phyloP scores from a whole-genome alignment of 2,329 filamentous ascomycete genomes.

The Fusarium miscanthi region DNA sequence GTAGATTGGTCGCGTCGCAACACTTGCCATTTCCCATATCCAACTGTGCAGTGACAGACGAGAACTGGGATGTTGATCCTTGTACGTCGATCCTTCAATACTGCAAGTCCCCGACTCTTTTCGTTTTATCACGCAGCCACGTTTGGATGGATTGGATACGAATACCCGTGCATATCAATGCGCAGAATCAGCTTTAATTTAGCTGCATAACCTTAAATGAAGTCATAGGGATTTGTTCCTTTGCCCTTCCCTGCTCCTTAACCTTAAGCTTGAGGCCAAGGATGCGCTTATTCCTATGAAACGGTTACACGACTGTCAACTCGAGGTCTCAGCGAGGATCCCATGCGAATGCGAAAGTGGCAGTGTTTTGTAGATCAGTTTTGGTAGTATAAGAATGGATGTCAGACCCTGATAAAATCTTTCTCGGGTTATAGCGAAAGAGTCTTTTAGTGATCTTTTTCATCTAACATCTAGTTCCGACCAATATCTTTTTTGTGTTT shows the following conservation, averaged over 20 bases:
- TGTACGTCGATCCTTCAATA: background rate
- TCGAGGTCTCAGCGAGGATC: background rate
- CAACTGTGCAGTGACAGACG: background rate
- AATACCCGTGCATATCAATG: background rate
- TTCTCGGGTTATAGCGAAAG: too few species aligned
- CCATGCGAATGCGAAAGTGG: slow-evolving; percentile 6
- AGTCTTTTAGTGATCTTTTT: background rate
- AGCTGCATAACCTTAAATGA: background rate
- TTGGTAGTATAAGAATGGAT: background rate
- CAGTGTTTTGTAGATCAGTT: slow-evolving; percentile 1
- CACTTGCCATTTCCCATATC: background rate
- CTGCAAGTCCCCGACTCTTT: background rate
- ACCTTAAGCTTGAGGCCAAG: background rate
- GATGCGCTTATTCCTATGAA: background rate
- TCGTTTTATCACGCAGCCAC: background rate
- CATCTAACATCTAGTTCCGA: too few species aligned
- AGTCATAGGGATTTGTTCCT: background rate
- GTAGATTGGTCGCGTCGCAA: background rate
- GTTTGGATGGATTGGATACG: background rate
- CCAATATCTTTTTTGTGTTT: too few species aligned
- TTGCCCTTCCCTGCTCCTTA: background rate
- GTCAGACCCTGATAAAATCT: background rate
- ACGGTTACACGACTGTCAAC: background rate
- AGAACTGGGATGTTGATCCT: too few species aligned
- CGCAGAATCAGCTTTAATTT: background rate